Evolutionary conservation across 345 rosid species (phyloP), one percentile per base, ranked within the genome.

Genomic region (Odontarrhena argentea): DNA sequence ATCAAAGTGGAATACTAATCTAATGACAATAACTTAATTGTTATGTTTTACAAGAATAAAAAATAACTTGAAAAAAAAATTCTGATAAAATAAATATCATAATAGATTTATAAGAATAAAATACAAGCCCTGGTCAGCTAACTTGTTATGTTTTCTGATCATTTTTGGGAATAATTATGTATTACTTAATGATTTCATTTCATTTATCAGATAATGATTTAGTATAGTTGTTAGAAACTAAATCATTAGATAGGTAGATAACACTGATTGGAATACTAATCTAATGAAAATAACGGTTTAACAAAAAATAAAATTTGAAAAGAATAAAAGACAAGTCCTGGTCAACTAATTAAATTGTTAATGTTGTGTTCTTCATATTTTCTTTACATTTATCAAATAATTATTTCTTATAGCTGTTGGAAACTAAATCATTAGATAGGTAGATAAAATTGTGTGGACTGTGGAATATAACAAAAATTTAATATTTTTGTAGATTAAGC

Each of bases 401-500:
- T 45, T 6, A 15, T 9, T 15, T 11, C 14, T 1, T 26, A 8
- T n/a, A n/a, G 64, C 14, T 43, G 38, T 58, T 59, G 57, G 36
- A 55, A 58, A 54, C 63, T 57, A 34, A 40, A 34, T 18, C 7
- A 61, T 34, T 34, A 34, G 67, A 47, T 38, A 43, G 51, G 2
- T 28, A 28, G 40, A 43, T 42, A 59, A 6, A 62, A 43, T 66
- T 66, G 54, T 43, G 30, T 56, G 22, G 26, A 55, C 55, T 10
- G 30, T 56, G 22, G 26, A 55, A 67, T 10, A 56, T 9, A 55
- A 43, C 10, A 56, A 38, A 55, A 32, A 32, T 4, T 5, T 6
- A 4, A 32, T 32, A 32, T 3, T 32, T 32, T 32, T 32, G 36
- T 5, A 32, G 7, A 32, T 32, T 32, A 32, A 32, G 36, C 36